Conservation (phyloP, 2,329 filamentous ascomycete genomes). For the Microascus cirrosus region DNA sequence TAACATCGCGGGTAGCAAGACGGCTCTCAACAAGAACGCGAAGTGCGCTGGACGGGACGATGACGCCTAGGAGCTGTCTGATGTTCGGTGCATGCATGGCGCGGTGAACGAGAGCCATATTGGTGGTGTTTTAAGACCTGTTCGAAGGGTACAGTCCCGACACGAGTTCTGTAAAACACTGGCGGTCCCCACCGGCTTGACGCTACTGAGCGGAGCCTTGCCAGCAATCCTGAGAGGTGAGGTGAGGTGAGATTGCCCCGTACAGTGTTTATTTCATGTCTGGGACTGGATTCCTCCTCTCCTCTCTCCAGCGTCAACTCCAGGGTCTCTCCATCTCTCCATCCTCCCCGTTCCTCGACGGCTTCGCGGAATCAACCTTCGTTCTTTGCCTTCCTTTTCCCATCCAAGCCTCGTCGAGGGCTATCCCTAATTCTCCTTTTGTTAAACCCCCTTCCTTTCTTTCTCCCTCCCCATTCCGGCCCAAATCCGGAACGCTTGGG, state of each 20-base stretch:
- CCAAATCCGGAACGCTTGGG: neutral
- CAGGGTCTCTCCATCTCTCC: neutral
- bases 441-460: neutral
- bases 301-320: neutral
- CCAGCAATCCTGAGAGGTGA: neutral
- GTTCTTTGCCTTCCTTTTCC: neutral
- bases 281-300: neutral
- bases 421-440: neutral
- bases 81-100: no score
- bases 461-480: neutral
- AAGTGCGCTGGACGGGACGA: no score
- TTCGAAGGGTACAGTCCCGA: no score
- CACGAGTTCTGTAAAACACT: no score
- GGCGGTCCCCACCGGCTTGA: neutral
- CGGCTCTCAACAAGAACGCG: no score
- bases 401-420: neutral
- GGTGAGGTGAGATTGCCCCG: neutral
- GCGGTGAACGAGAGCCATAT: no score
- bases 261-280: neutral
- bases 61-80: no score
- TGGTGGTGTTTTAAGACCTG: no score
- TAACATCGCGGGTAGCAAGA: no score
- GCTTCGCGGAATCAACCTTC: conserved; percentile 2
- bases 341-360: neutral
- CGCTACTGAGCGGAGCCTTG: neutral